A percentile compares a stretch with the other conserved stretches of the same genome.
Conservation (phyloP, 2,329 filamentous ascomycete species). For the Arachnomyces sp. region DNA sequence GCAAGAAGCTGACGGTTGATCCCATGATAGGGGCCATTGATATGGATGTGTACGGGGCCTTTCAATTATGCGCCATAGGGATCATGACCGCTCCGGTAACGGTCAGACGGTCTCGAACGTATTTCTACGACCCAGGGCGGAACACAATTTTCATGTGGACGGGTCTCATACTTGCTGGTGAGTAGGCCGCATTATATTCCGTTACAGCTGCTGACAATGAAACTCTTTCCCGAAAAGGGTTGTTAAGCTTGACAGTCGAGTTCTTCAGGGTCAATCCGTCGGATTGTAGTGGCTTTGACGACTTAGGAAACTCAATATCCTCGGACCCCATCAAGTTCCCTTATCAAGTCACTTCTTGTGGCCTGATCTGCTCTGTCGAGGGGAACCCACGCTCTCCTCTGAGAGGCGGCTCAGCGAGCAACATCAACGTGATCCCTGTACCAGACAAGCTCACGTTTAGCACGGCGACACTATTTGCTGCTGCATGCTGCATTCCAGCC, state of each 20-base stretch:
- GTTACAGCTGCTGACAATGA: constrained; percentile 3
- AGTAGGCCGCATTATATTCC: constrained; percentile 14
- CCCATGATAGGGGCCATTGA: constrained; percentile 53
- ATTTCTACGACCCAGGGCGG: constrained; percentile 55
- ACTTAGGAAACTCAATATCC: constrained; percentile 31
- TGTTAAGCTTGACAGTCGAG: constrained; percentile 55
- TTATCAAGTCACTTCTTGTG: constrained; percentile 39
- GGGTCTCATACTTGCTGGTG: constrained; percentile 50
- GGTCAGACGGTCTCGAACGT: constrained; percentile 53
- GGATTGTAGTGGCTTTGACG: constrained; percentile 33
- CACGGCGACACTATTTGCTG: constrained; percentile 52
- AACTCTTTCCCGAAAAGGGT: constrained; percentile 29
- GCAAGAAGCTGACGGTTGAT: constrained; percentile 1
- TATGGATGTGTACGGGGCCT: constrained; percentile 60
- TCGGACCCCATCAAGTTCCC: constrained; percentile 34
- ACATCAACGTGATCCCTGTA: constrained; percentile 55
- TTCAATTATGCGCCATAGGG: constrained; percentile 59
- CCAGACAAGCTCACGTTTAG: constrained; percentile 50
- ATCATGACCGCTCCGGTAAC: constrained; percentile 57
- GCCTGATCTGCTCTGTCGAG: constrained; percentile 38
- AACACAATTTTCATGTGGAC: constrained; percentile 63
- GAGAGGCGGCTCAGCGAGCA: constrained; percentile 47
- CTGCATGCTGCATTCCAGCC: constrained; percentile 57
- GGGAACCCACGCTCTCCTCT: constrained; percentile 45
- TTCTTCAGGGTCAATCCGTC: constrained; percentile 49